Percentiles rank a stretch among this genome's conserved stretches.
Conservation (phyloP, 129 eudicot species). For the Gnaphalium uliginosum region DNA sequence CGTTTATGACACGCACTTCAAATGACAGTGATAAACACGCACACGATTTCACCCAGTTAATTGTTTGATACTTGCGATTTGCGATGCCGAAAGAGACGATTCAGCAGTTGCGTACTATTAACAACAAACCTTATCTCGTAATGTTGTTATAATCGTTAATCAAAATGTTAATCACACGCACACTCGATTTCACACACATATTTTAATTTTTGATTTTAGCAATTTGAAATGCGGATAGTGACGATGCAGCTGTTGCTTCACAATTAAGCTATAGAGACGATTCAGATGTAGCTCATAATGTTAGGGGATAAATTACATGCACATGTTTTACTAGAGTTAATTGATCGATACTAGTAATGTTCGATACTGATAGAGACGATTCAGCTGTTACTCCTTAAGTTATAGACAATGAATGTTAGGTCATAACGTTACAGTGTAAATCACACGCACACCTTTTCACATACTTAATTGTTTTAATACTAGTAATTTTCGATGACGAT, state of each 20-base stretch:
- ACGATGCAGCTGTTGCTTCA: not conserved
- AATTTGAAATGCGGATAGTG: not conserved
- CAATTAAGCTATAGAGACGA: not conserved
- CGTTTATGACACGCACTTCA: not conserved
- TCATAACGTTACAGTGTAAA: not conserved
- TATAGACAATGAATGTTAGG: not conserved
- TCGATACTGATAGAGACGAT: not conserved
- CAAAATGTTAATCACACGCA: not conserved
- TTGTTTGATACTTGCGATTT: conserved; percentile 10
- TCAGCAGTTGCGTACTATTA: not conserved
- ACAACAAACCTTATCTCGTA: not conserved
- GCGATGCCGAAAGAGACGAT: conserved; percentile 5
- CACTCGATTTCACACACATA: not conserved
- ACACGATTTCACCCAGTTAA: not conserved
- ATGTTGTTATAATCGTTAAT: not conserved
- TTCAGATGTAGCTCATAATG: not conserved
- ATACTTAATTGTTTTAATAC: not conserved
- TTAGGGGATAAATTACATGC: not conserved
- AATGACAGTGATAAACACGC: not conserved
- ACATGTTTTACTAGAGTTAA: not conserved
- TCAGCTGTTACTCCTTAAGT: not conserved
- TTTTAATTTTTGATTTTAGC: not conserved
- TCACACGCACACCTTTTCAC: not conserved
- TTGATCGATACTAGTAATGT: not conserved
- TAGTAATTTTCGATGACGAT: not conserved